Conservation (phyloP, 2,329 filamentous ascomycete genomes). For the Herpotrichia juniperi region DNA sequence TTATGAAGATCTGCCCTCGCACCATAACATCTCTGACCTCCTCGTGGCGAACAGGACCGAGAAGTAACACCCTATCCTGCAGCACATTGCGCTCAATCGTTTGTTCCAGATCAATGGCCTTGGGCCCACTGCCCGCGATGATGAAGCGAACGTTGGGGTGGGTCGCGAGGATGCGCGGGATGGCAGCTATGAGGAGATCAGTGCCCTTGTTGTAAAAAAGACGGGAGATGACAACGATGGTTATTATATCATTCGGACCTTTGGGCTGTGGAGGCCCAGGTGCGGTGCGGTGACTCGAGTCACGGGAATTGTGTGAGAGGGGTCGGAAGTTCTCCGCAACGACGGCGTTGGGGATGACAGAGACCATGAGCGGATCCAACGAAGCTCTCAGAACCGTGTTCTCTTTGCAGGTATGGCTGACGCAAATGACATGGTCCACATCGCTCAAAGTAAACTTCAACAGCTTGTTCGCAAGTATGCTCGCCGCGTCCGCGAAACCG, state of each 20-base stretch:
- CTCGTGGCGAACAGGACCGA: constrained; percentile 91
- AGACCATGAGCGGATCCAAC: constrained; percentile 94
- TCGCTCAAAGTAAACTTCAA: constrained; percentile 96
- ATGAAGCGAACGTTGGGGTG: constrained; percentile 96
- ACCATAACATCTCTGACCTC: constrained; percentile 98
- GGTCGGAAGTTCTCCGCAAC: constrained; percentile 96
- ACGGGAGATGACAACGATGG: constrained; percentile 95
- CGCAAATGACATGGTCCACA: constrained; percentile 97
- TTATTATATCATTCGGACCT: constrained; percentile 85
- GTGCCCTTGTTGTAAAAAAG: constrained; percentile 99
- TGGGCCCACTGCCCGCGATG: constrained; percentile 93
- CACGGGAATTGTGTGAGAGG: constrained; percentile 51
- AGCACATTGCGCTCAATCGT: constrained; percentile 96
- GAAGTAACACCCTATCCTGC: constrained; percentile 90
- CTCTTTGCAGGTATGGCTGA: constrained; percentile 98
- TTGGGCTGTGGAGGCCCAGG: constrained; percentile 69
- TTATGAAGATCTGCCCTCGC: constrained; percentile 92
- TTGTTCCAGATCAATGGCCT: constrained; percentile 96
- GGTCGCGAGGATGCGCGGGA: constrained; percentile 86
- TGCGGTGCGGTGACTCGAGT: constrained; percentile 35
- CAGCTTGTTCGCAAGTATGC: constrained; percentile 95
- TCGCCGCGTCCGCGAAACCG: constrained; percentile 94
- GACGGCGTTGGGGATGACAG: constrained; percentile 95
- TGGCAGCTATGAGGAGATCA: constrained; percentile 93
- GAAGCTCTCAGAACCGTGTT: constrained; percentile 96